These are phyloP conservation scores for Cicer yamashitae DNA, from an alignment of 306 rosid species.

Conservation along the genomic window DNA sequence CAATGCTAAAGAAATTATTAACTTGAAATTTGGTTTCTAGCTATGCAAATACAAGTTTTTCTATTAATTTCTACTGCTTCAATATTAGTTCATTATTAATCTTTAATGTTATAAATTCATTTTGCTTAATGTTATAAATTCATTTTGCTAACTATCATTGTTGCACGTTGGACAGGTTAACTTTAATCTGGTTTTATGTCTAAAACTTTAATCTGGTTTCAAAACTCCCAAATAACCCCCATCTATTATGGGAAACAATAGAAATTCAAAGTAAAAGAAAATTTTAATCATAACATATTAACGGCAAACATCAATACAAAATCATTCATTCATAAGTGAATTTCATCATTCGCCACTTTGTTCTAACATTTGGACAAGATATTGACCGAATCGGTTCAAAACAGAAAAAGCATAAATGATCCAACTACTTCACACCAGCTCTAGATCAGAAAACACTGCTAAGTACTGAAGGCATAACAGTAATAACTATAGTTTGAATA, in stretches of 20 bases:
- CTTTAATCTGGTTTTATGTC: not conserved
- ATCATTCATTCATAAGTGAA: constrained; percentile 22
- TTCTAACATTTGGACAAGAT: not conserved
- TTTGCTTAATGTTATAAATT: too few relatives aligned
- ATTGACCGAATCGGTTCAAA: not conserved
- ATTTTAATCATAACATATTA: not conserved
- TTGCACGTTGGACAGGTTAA: not conserved
- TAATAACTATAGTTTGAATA: not conserved
- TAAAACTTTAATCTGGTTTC: not conserved
- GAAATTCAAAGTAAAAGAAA: not conserved
- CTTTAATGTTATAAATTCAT: too few relatives aligned
- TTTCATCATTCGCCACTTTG: constrained; percentile 11
- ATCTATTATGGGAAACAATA: not conserved
- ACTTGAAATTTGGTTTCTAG: too few relatives aligned
- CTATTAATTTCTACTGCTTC: too few relatives aligned
- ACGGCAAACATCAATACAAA: constrained; percentile 20
- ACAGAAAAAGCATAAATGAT: not conserved
- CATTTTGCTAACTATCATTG: too few relatives aligned
- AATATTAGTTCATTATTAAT: too few relatives aligned
- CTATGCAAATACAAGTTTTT: too few relatives aligned
- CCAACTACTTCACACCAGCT: constrained; percentile 8
- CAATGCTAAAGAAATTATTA: too few relatives aligned
- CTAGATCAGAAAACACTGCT: constrained; percentile 23
- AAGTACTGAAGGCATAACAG: not conserved
- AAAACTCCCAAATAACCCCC: too few relatives aligned